Conservation (phyloP, 1,139 yeast species). For the Candida neerlandica region DNA sequence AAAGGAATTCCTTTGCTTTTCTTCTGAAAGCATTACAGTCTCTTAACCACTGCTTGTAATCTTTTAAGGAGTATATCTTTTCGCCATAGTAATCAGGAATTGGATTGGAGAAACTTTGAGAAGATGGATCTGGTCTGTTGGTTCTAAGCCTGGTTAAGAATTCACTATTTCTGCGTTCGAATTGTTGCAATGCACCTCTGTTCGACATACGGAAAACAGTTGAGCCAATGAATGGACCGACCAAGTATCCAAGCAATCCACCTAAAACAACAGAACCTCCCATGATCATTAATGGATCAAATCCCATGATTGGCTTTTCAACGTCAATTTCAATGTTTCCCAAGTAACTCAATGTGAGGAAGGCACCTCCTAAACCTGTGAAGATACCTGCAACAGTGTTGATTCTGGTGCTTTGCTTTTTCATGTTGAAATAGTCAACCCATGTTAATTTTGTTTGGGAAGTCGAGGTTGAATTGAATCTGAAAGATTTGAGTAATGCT, state of each 20-base stretch:
- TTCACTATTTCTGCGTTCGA: conserved; percentile 63
- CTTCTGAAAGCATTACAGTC: conserved; percentile 91
- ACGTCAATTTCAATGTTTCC: conserved; percentile 84
- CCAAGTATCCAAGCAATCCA: conserved; percentile 76
- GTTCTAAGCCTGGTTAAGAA: conserved; percentile 73
- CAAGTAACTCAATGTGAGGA: conserved; percentile 72
- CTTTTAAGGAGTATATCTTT: conserved; percentile 82
- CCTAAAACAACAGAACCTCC: conserved; percentile 66
- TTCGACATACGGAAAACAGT: conserved; percentile 61
- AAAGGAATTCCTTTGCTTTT: conserved; percentile 80
- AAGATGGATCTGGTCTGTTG: conserved; percentile 91
- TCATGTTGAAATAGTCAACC: conserved; percentile 76
- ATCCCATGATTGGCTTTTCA: conserved; percentile 78
- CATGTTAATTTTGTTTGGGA: conserved; percentile 50
- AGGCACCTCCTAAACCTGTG: conserved; percentile 70
- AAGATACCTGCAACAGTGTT: conserved; percentile 67
- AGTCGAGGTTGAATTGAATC: conserved; percentile 24
- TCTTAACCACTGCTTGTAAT: conserved; percentile 93
- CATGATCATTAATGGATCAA: conserved; percentile 82
- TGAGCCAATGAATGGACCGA: conserved; percentile 84
- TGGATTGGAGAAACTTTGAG: conserved; percentile 90
- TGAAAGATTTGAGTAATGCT: conserved; percentile 10
- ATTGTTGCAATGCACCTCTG: conserved; percentile 48
- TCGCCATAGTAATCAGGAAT: conserved; percentile 98
- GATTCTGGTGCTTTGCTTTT: conserved; percentile 73